Conservation (phyloP, 2,329 filamentous ascomycete genomes). For the Pseudogymnoascus verrucosus region DNA sequence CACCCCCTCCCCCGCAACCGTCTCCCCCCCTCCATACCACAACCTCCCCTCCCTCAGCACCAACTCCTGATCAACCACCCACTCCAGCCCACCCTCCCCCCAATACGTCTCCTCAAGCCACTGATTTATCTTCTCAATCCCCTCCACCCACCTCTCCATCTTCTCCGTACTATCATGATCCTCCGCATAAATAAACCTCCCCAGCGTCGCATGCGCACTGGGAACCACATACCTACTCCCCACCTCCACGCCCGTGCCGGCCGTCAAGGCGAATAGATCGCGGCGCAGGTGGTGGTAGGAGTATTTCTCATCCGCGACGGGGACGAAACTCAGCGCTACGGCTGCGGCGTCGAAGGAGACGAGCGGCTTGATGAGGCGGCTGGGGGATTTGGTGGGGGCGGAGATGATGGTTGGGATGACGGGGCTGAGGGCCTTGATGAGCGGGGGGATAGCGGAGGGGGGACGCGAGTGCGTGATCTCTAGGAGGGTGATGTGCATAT, state of each 20-base stretch:
- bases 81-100: not conserved
- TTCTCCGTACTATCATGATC: constrained; percentile 49
- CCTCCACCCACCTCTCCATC: constrained; percentile 54
- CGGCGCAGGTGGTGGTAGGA: constrained; percentile 86
- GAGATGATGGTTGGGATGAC: constrained; percentile 49
- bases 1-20: not conserved
- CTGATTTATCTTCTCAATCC: constrained; percentile 68
- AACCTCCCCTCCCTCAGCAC: constrained; percentile 66
- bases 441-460: constrained; percentile 53
- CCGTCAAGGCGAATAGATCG: constrained; percentile 60
- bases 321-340: constrained; percentile 79
- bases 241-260: constrained; percentile 57
- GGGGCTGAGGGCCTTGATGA: constrained; percentile 51
- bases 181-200: constrained; percentile 61
- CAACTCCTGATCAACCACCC: constrained; percentile 31
- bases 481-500: constrained; percentile 77
- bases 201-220: constrained; percentile 83
- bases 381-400: constrained; percentile 59
- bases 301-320: constrained; percentile 59
- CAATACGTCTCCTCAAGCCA: constrained; percentile 37
- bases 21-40: constrained; percentile 83
- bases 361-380: constrained; percentile 72
- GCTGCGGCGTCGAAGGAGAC: constrained; percentile 80
- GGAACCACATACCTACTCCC: constrained; percentile 80
- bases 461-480: constrained; percentile 79